Base-by-base conservation (phyloP, 2,329 filamentous ascomycete species). In the Fusarium dlaminii region DNA sequence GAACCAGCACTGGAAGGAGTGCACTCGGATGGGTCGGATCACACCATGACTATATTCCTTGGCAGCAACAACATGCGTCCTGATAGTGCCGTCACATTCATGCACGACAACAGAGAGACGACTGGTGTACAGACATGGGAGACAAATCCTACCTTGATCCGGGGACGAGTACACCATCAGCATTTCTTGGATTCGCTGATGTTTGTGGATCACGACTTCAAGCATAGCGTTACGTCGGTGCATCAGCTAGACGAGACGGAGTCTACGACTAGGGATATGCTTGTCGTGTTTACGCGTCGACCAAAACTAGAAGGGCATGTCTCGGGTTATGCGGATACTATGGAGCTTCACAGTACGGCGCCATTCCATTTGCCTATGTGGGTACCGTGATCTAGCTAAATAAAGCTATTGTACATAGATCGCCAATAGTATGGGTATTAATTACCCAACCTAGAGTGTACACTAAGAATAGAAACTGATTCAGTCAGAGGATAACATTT, bases 1-100 rank as follows among this genome's bases (percentile, higher is more conserved):
- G 76, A 80, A 48, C 79, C 79, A 7, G 78, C 79, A 11, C 71
- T 80, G 9, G 79, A 80, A 63, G 79, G 79, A 24, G 78, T 80
- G n/a, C 79, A 80, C 69, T 73, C 72, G 8, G 79, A 80, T 52
- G 79, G 79, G 17, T 74, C 75, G 22, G 79, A 80, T 64, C 75
- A 79, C 59, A 80, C 78, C 59, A 80, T 80, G 79, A 80, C 79
- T 7, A 75, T 73, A 34, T 79, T 74, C 45, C 75, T 80, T 15
- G 77, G 76, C 14, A 73, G 69, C 63, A 48, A 67, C 42, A 80
- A 80, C 67, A 79, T 80, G 77, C 66, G 64, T 22, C 46, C 71
- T 22, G 72, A 76, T 54, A 78, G 76, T 62, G 78, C 75, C 24
- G 73, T 77, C 13, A 80, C 78, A 30, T 78, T 72, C 58, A 67